Conservation (phyloP, 2,329 filamentous ascomycete species). For the Nemania sp. region DNA sequence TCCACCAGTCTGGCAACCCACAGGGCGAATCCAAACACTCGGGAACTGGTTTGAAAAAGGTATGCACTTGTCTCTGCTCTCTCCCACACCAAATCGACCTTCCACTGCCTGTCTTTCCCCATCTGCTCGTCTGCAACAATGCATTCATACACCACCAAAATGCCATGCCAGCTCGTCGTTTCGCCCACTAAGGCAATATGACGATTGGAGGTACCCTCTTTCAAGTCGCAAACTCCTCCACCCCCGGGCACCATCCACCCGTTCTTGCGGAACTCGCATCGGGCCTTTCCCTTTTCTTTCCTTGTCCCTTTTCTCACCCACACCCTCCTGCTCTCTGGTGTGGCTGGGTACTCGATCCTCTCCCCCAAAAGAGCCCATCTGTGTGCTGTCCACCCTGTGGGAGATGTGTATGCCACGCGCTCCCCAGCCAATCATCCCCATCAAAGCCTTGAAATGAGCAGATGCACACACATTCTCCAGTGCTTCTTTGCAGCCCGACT, state of each 20-base stretch:
- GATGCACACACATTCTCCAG: slow-evolving; percentile 26
- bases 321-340: slow-evolving; percentile 35
- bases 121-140: slow-evolving; percentile 42
- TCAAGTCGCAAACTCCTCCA: slow-evolving; percentile 40
- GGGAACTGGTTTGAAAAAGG: slow-evolving; percentile 38
- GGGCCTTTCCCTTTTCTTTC: slow-evolving; percentile 40
- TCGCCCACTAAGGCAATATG: slow-evolving; percentile 36
- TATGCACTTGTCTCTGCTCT: slow-evolving; percentile 33
- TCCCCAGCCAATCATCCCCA: slow-evolving; percentile 34
- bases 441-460: slow-evolving; percentile 33
- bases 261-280: slow-evolving; percentile 39
- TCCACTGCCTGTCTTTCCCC: slow-evolving; percentile 32
- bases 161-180: slow-evolving; percentile 31
- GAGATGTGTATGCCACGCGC: slow-evolving; percentile 32
- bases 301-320: slow-evolving; percentile 39
- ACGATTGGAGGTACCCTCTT: slow-evolving; percentile 39
- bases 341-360: slow-evolving; percentile 35
- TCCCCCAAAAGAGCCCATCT: slow-evolving; percentile 35
- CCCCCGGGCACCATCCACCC: slow-evolving; percentile 36
- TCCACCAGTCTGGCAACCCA: slow-evolving; percentile 37
- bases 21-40: slow-evolving; percentile 40
- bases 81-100: slow-evolving; percentile 26
- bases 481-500: slow-evolving; percentile 33
- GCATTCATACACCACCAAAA: slow-evolving; percentile 39
- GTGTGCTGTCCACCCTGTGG: slow-evolving; percentile 36